Evolutionary conservation across 805 yeast species (phyloP).

Genomic region (Myxozyma melibiosi): DNA sequence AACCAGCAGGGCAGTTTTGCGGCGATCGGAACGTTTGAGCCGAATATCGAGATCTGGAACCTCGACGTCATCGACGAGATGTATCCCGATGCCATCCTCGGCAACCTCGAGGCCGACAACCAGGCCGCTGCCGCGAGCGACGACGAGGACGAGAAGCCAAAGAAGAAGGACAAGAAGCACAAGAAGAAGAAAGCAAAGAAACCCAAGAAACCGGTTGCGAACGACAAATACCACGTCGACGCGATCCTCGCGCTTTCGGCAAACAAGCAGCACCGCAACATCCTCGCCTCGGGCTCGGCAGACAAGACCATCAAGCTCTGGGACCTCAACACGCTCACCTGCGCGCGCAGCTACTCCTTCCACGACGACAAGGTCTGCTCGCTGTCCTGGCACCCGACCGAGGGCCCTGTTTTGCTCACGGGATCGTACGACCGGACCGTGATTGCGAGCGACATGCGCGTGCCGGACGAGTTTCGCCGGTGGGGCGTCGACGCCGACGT

Average conservation of each 20-base stretch:
- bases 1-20: constrained; percentile 81
- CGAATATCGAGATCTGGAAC: constrained; percentile 96
- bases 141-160: constrained; percentile 33
- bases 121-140: constrained; percentile 46
- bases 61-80: constrained; percentile 89
- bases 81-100: constrained; percentile 90
- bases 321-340: constrained; percentile 78
- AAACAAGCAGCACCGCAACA: constrained; percentile 76
- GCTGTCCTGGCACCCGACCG: constrained; percentile 77
- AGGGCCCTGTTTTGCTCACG: constrained; percentile 61
- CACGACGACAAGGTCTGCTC: constrained; percentile 85
- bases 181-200: constrained; percentile 53
- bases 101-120: constrained; percentile 54
- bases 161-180: constrained; percentile 37
- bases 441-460: constrained; percentile 77
- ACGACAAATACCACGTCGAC: constrained; percentile 84
- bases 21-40: constrained; percentile 96
- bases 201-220: constrained; percentile 51
- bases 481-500: constrained; percentile 75
- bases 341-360: constrained; percentile 74
- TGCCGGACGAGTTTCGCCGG: constrained; percentile 62
- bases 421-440: constrained; percentile 91
- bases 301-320: constrained; percentile 93
- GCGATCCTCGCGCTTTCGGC: constrained; percentile 88
- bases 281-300: constrained; percentile 92